These are phyloP conservation scores for Epichloe sp. DNA, from an alignment of 2,329 filamentous ascomycete species.

Conservation along the genomic window DNA sequence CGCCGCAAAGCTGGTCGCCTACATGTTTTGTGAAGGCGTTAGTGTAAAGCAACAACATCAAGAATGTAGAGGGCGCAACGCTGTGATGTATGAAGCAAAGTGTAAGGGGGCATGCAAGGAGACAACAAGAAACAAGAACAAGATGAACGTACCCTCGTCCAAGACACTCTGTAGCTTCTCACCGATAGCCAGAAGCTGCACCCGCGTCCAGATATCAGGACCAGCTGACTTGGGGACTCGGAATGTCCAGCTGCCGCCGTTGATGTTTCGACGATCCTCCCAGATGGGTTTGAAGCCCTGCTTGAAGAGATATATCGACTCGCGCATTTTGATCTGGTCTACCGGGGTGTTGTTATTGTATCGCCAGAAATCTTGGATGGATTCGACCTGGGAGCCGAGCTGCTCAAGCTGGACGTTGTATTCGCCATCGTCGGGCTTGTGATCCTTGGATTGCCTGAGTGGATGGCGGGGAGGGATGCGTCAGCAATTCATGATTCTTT, in stretches of 20 bases:
- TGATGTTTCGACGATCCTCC: conserved; percentile 77
- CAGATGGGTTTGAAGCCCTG: conserved; percentile 63
- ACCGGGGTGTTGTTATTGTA: conserved; percentile 74
- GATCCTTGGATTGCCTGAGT: conserved; percentile 27
- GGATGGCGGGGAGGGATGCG: neutral
- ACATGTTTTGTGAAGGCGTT: neutral
- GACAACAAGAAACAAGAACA: neutral
- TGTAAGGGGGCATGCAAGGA: too few relatives aligned
- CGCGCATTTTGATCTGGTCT: conserved; percentile 61
- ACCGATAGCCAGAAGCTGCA: conserved; percentile 71
- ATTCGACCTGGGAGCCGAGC: conserved; percentile 56
- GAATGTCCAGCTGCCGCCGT: conserved; percentile 87
- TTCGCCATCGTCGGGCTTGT: conserved; percentile 27
- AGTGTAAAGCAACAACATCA: neutral
- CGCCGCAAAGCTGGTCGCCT: conserved; percentile 82
- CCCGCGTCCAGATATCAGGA: conserved; percentile 66
- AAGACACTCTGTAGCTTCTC: conserved; percentile 66
- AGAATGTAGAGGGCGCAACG: too few relatives aligned
- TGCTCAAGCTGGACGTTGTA: conserved; percentile 47
- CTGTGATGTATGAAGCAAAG: too few relatives aligned
- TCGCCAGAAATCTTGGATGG: conserved; percentile 74
- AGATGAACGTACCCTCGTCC: conserved; percentile 45
- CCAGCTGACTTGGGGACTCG: conserved; percentile 65
- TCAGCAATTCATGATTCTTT: neutral
- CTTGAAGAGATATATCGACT: conserved; percentile 71